A percentile compares a stretch with the other conserved stretches of the same genome.
Evolutionary conservation across 495 filamentous ascomycete genomes (phyloP).

Genomic region (Jackrogersella multiformis): DNA sequence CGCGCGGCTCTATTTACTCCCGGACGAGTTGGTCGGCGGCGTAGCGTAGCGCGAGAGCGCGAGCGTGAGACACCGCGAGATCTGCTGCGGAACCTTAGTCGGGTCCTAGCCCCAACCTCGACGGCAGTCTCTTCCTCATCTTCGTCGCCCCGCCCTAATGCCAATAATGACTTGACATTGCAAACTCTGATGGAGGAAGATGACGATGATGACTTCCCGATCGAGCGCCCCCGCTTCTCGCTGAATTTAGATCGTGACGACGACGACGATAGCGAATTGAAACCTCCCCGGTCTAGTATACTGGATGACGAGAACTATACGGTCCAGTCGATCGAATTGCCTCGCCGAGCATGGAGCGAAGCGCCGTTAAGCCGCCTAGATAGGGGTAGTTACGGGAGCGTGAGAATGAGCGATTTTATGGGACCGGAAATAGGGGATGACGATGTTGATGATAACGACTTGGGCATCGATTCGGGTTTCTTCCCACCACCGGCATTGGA

Average conservation of each 20-base stretch:
- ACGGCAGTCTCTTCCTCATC: conserved; percentile 69
- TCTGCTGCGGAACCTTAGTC: conserved; percentile 71
- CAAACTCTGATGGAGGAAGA: conserved; percentile 58
- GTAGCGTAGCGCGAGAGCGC: conserved; percentile 64
- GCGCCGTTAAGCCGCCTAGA: conserved; percentile 55
- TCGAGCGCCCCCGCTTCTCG: conserved; percentile 70
- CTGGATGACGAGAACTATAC: conserved; percentile 77
- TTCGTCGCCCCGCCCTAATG: conserved; percentile 41
- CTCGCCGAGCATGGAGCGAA: conserved; percentile 68
- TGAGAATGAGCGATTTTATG: conserved; percentile 71
- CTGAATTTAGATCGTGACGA: conserved; percentile 73
- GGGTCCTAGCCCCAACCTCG: conserved; percentile 69
- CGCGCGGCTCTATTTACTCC: conserved; percentile 78
- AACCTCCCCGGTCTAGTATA: conserved; percentile 69
- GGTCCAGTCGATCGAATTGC: conserved; percentile 73
- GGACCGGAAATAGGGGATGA: conserved; percentile 49
- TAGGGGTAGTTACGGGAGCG: conserved; percentile 64
- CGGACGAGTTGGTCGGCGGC: conserved; percentile 66
- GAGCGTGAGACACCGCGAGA: conserved; percentile 82
- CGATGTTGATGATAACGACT: conserved; percentile 57
- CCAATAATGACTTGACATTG: conserved; percentile 46
- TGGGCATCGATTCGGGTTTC: conserved; percentile 60
- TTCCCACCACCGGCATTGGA: conserved; percentile 52
- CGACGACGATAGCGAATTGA: conserved; percentile 65
- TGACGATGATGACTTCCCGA: conserved; percentile 68